Evolutionary conservation across 495 filamentous ascomycete genomes (phyloP), one percentile per base, ranked within the genome.

Genomic region (Podospora pseudopauciseta): DNA sequence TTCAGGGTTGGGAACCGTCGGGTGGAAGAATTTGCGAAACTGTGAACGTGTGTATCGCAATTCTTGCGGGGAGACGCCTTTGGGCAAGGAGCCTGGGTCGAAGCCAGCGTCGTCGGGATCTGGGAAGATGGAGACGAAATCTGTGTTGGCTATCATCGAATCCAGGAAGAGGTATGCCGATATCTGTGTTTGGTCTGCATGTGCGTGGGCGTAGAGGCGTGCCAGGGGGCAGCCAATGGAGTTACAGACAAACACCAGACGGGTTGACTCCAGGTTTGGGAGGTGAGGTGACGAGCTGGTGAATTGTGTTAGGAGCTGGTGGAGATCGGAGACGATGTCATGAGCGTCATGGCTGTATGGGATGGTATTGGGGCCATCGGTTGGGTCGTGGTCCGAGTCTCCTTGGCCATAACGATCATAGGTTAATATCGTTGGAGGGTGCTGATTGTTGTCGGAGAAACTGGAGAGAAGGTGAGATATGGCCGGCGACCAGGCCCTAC

Each of bases 341-440:
- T 72, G 65, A 26, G 81, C 78, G 67, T 87, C 84, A 73, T 90
- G 88, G 20, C 81, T 84, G 74, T 85, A 81, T 19, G 79, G 78
- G 6, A 76, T 77, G 54, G 81, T 79, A 9, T 11, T 26, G 9
- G 73, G 75, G 6, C 72, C 70, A 64, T 89, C 86, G 5, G 75
- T 59, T 0, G 88, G 87, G 72, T 90, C 87, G 2, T 76, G 79
- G 63, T 84, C 81, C 2, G 86, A 86, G 60, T 81, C 71, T 4
- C 87, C 88, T 73, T 90, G 87, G 32, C 88, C 87, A 71, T 81
- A 89, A 54, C 88, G 86, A 76, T 91, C 88, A 71, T 89, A 90
- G 59, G 82, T 82, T 3, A 91, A 81, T 30, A 89, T 78, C 3
- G 73, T 61, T 3, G 76, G 72, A 7, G 82, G 74, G 9, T 49